Evolutionary conservation across 768 basidiomycete species (phyloP).

Genomic region (Hericium erinaceus): DNA sequence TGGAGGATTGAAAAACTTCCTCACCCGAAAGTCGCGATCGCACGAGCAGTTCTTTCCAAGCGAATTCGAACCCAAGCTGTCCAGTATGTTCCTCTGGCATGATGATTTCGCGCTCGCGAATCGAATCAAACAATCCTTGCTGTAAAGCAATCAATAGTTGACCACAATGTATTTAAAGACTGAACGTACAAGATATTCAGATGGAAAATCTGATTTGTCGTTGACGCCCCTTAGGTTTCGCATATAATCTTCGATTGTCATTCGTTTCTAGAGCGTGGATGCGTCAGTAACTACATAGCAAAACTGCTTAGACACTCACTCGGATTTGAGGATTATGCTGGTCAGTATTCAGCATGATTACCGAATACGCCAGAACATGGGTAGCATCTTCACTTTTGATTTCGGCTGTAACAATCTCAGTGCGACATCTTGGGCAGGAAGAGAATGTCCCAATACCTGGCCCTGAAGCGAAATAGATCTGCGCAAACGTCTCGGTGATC

Average conservation of each 20-base stretch:
- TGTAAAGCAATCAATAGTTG: constrained; percentile 21
- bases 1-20: constrained; percentile 10
- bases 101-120: constrained; percentile 88
- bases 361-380: constrained; percentile 88
- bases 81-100: constrained; percentile 98
- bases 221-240: constrained; percentile 92
- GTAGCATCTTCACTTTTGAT: constrained; percentile 88
- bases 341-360: constrained; percentile 98
- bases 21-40: constrained; percentile 74
- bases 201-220: constrained; percentile 69
- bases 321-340: constrained; percentile 89
- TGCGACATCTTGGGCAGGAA: neutral
- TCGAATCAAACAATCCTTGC: constrained; percentile 90
- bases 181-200: constrained; percentile 71
- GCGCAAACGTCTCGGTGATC: constrained; percentile 92
- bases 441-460: constrained; percentile 43
- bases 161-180: neutral
- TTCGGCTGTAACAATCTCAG: constrained; percentile 44
- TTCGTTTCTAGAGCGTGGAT: constrained; percentile 62
- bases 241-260: constrained; percentile 92
- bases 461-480: constrained; percentile 75
- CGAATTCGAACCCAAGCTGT: constrained; percentile 94
- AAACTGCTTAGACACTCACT: constrained; percentile 35
- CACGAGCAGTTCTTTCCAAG: constrained; percentile 91
- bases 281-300: neutral